These are phyloP conservation scores for Fusarium sp. DNA, from an alignment of 2,329 filamentous ascomycete species.

Conservation along the genomic window DNA sequence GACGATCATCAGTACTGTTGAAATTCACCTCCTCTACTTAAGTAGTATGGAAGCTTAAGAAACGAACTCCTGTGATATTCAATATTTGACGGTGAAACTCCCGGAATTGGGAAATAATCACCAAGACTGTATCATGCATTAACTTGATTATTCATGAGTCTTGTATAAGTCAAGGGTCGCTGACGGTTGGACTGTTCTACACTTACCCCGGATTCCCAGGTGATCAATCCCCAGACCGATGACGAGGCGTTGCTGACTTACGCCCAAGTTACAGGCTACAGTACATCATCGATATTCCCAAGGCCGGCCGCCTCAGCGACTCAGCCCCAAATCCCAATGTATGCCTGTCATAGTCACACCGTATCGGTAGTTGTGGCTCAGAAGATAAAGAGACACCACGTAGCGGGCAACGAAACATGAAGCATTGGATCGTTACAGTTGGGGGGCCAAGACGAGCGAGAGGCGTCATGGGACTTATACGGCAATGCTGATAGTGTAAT, in stretches of 20 bases:
- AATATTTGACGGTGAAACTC: not conserved
- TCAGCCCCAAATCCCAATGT: slow-evolving; percentile 27
- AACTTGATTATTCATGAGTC: not conserved
- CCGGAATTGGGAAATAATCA: not conserved
- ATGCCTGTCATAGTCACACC: slow-evolving; percentile 6
- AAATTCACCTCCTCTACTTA: not conserved
- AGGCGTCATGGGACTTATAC: slow-evolving; percentile 22
- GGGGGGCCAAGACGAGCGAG: slow-evolving; percentile 5
- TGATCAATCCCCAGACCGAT: slow-evolving; percentile 21
- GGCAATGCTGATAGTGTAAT: not conserved
- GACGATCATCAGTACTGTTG: slow-evolving; percentile 8
- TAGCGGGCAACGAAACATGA: slow-evolving; percentile 25
- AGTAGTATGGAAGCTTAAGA: not conserved
- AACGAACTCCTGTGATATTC: not conserved
- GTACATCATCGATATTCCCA: slow-evolving; percentile 18
- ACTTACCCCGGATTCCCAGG: slow-evolving; percentile 25
- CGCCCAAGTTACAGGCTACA: slow-evolving; percentile 6
- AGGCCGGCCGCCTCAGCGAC: slow-evolving; percentile 14
- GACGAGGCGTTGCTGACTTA: slow-evolving; percentile 37
- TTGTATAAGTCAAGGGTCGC: not conserved
- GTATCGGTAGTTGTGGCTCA: slow-evolving; percentile 3
- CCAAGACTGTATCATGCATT: not conserved
- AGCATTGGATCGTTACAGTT: slow-evolving; percentile 23
- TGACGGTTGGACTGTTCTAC: slow-evolving; percentile 14
- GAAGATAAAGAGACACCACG: not conserved